Percentiles rank a stretch among this genome's conserved stretches.
phyloP scores from a whole-genome alignment of 2,329 filamentous ascomycete species.

The Torrubiellomyces zombiae region DNA sequence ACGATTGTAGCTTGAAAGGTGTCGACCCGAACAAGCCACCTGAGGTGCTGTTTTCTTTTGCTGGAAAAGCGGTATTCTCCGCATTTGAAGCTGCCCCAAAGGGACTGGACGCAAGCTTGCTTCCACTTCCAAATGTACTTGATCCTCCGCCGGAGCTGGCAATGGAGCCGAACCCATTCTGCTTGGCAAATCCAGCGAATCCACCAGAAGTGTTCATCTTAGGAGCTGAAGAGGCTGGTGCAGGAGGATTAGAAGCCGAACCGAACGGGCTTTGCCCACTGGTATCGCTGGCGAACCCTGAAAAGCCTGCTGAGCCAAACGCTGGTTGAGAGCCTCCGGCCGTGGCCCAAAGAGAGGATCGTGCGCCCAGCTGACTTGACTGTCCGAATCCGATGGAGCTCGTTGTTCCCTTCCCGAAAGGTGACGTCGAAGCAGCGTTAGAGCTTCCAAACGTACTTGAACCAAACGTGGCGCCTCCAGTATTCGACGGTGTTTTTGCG shows the following conservation, averaged over 20 bases:
- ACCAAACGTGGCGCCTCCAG: constrained; percentile 24
- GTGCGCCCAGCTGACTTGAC: constrained; percentile 28
- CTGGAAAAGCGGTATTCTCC: constrained; percentile 10
- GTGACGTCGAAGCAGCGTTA: constrained; percentile 19
- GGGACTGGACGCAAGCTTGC: constrained; percentile 18
- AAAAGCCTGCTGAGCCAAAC: constrained; percentile 39
- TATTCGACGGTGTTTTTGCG: constrained; percentile 13
- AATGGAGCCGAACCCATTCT: too few relatives aligned
- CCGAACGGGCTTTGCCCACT: constrained; percentile 21
- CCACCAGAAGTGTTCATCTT: constrained; percentile 17
- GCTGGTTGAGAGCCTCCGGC: constrained; percentile 18
- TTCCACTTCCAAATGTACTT: constrained; percentile 19
- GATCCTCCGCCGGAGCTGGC: too few relatives aligned
- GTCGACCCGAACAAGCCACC: constrained; percentile 27
- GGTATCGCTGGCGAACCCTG: constrained; percentile 20
- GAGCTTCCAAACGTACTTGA: constrained; percentile 25
- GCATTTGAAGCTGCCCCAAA: constrained; percentile 13
- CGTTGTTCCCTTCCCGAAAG: constrained; percentile 35
- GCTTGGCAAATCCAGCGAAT: too few relatives aligned
- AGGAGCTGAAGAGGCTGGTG: constrained; percentile 14
- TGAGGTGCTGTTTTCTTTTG: constrained; percentile 13
- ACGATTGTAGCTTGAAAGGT: constrained; percentile 50
- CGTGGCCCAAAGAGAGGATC: constrained; percentile 36
- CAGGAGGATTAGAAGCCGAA: constrained; percentile 9
- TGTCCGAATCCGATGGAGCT: constrained; percentile 36